Evolutionary conservation across 2,329 filamentous ascomycete genomes (phyloP), one percentile per base, ranked within the genome.

Genomic region (Arthrobotrys sinensis): DNA sequence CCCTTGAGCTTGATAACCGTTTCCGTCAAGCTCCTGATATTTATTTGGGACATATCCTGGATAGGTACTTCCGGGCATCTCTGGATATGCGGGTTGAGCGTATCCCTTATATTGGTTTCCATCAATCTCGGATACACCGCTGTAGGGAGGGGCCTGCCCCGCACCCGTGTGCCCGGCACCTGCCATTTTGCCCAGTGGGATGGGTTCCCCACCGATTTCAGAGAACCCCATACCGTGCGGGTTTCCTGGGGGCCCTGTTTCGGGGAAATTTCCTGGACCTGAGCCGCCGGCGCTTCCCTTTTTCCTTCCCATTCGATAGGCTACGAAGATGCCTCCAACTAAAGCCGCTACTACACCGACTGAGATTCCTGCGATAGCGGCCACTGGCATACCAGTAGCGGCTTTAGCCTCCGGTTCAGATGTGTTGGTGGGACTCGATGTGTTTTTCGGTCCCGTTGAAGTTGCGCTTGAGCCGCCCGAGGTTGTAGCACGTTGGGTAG

Each of bases 101-200:
- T 63, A 63, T 46, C 60, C 60, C 19, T 64, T 64, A n/a, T 64
- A 64, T 64, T 64, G 60, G 8, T 21, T 64, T 36, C 60, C 60
- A 48, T 64, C 60, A 10, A 64, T 64, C 16, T 64, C 60, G 19
- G 12, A 24, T n/a, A 43, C 55, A 24, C 40, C 60, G 10, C 2
- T 48, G 19, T 64, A 64, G 16, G 60, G 21, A 64, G 60, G 60
- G 38, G 60, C 60, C 40, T 48, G 60, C 24, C 60, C 60, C 12
- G 53, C 34, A 1, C 53, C 53, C 24, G 24, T 28, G 12, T 38
- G 36, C 6, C 8, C 8, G 10, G 40, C 40, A 4, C 11, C 11
- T 6, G 19, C 55, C 12, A 52, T 16, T n/a, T 64, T 46, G 8
- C 60, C 60, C 0, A 64, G 34, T 8, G 38, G 60, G 5, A 64